Conservation (phyloP, 768 basidiomycete genomes). For the Auricularia sp. region DNA sequence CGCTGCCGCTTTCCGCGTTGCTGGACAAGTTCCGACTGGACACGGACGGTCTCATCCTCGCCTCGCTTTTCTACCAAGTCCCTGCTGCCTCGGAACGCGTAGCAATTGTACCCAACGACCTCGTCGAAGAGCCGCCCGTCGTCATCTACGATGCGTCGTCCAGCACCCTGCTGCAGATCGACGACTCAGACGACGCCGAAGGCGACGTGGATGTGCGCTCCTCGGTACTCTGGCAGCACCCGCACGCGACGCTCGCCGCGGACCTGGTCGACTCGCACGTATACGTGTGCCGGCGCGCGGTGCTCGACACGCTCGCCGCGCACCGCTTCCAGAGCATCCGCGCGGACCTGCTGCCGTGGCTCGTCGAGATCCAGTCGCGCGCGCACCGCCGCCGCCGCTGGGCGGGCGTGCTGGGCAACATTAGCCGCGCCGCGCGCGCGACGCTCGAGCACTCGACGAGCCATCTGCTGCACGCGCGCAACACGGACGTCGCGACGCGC, state of each 20-base stretch:
- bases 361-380: slow-evolving; percentile 79
- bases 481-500: neutral
- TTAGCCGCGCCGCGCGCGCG: neutral
- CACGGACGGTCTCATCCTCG: slow-evolving; percentile 46
- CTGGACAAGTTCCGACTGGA: slow-evolving; percentile 79
- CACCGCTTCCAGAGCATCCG: slow-evolving; percentile 69
- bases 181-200: slow-evolving; percentile 52
- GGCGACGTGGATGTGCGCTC: slow-evolving; percentile 70
- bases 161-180: slow-evolving; percentile 61
- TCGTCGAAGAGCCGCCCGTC: slow-evolving; percentile 27
- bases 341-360: slow-evolving; percentile 88
- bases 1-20: slow-evolving; percentile 57
- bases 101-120: slow-evolving; percentile 40
- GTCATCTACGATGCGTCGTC: slow-evolving; percentile 62
- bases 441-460: slow-evolving; percentile 10
- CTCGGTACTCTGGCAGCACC: slow-evolving; percentile 66
- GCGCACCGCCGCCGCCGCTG: slow-evolving; percentile 5
- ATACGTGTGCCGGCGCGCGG: slow-evolving; percentile 70
- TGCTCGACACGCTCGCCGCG: slow-evolving; percentile 57
- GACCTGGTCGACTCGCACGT: slow-evolving; percentile 79
- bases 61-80: slow-evolving; percentile 26
- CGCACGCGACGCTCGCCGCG: slow-evolving; percentile 57
- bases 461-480: neutral
- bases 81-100: slow-evolving; percentile 61
- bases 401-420: neutral